Percentiles rank a stretch among this genome's conserved stretches.
Conservation (phyloP, 2,329 filamentous ascomycete species). For the Aureobasidium sp. region DNA sequence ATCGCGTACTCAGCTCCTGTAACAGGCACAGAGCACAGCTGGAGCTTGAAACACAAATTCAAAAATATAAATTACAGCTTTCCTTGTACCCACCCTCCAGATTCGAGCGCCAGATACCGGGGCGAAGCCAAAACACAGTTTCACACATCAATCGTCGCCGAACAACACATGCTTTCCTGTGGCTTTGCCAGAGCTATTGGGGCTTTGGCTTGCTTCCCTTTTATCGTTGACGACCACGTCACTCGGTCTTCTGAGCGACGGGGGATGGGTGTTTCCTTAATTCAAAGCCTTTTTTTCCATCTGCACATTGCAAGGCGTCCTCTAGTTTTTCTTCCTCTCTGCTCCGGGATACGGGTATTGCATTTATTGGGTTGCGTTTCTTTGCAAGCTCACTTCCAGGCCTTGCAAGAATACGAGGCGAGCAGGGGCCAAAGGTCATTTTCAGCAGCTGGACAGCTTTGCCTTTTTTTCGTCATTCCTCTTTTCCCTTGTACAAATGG, state of each 20-base stretch:
- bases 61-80: constrained; percentile 8
- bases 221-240: neutral
- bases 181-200: neutral
- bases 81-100: neutral
- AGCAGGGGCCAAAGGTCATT: neutral
- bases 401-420: neutral
- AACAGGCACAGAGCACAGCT: constrained; percentile 4
- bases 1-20: neutral
- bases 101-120: neutral
- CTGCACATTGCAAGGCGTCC: constrained; percentile 1
- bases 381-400: neutral
- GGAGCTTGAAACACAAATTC: constrained; percentile 1
- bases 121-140: neutral
- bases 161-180: neutral
- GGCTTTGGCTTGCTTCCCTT: neutral
- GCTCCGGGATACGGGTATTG: neutral
- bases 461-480: neutral
- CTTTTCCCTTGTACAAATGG: constrained; percentile 4
- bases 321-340: neutral
- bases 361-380: neutral
- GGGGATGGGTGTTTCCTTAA: neutral
- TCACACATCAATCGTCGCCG: neutral
- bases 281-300: neutral
- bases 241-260: neutral
- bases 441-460: neutral